Conservation (phyloP, 2,329 filamentous ascomycete genomes). For the Simplicillium sp. region DNA sequence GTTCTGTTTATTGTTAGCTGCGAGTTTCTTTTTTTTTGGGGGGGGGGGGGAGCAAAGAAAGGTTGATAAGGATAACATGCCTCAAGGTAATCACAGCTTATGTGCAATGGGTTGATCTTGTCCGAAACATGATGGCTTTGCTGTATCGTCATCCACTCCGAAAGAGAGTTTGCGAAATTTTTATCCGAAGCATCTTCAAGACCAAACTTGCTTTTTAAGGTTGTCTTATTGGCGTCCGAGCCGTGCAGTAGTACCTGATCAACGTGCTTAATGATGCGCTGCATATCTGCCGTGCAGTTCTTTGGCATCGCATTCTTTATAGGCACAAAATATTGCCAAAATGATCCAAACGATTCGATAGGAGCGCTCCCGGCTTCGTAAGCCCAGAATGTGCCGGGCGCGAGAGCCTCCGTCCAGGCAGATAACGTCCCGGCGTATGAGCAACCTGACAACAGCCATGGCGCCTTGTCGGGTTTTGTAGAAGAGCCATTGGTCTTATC, state of each 20-base stretch:
- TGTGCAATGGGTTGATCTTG: slow-evolving; percentile 22
- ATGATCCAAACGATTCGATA: slow-evolving; percentile 64
- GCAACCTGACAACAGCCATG: slow-evolving; percentile 70
- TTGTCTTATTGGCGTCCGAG: slow-evolving; percentile 15
- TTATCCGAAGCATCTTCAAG: slow-evolving; percentile 30
- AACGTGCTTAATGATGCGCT: slow-evolving; percentile 37
- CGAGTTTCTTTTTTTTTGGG: background rate
- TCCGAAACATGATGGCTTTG: slow-evolving; percentile 23
- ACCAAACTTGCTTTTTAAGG: slow-evolving; percentile 35
- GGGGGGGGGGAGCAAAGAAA: too few relatives aligned
- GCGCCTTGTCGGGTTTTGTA: slow-evolving; percentile 52
- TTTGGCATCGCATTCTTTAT: slow-evolving; percentile 33
- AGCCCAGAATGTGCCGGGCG: slow-evolving; percentile 67
- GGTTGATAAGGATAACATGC: too few relatives aligned
- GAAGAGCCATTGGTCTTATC: slow-evolving; percentile 44
- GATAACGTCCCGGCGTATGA: slow-evolving; percentile 71
- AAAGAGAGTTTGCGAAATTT: slow-evolving; percentile 34
- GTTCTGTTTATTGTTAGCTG: background rate
- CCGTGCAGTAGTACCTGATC: slow-evolving; percentile 36
- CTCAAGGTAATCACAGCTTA: slow-evolving; percentile 23
- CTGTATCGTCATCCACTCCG: slow-evolving; percentile 18
- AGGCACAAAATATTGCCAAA: slow-evolving; percentile 47
- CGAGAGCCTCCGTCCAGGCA: slow-evolving; percentile 61
- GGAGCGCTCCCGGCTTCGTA: slow-evolving; percentile 71
- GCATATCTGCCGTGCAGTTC: slow-evolving; percentile 54